Evolutionary conservation across 345 rosid species (phyloP).

Genomic region (Eucalyptus viminalis): DNA sequence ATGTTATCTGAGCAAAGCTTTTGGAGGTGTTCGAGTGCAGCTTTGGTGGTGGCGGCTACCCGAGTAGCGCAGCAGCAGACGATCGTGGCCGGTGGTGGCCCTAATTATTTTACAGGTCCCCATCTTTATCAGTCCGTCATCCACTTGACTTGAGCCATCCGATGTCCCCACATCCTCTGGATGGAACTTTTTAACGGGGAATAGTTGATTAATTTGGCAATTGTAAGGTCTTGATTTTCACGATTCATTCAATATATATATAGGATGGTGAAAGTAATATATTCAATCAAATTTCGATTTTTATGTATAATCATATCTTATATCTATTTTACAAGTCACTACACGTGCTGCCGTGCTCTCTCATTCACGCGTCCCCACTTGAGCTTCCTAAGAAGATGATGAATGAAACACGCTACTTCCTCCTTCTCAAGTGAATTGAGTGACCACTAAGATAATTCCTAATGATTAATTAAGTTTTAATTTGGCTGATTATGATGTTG

Average conservation of each 20-base stretch:
- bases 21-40: background rate
- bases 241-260: background rate
- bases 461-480: background rate
- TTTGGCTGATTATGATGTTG: background rate
- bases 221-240: background rate
- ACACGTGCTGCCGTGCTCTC: fast-evolving
- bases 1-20: background rate
- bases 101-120: background rate
- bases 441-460: too few species aligned
- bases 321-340: too few species aligned
- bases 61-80: background rate
- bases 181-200: background rate
- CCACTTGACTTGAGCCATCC: background rate
- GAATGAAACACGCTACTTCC: too few species aligned
- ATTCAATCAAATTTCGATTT: background rate
- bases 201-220: background rate
- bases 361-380: too few species aligned
- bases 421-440: too few species aligned
- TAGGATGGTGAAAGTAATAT: background rate
- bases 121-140: background rate
- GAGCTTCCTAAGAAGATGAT: too few species aligned
- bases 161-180: background rate
- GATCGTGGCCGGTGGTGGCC: background rate
- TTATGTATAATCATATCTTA: too few species aligned
- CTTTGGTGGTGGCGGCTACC: background rate